Evolutionary conservation across 768 basidiomycete genomes (phyloP).

Genomic region (Nevesoporus exiguus): DNA sequence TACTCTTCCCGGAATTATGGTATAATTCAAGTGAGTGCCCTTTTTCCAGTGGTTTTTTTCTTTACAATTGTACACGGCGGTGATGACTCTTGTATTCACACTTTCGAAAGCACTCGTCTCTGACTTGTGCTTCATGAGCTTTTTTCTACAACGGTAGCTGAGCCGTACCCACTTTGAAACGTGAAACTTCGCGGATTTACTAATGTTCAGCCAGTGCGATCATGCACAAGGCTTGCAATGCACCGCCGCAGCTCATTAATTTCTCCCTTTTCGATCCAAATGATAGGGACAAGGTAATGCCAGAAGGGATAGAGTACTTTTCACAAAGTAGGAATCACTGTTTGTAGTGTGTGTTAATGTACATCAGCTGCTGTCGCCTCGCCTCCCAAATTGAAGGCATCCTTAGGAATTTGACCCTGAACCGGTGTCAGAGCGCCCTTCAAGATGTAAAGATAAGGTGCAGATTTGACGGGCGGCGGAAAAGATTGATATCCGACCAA

Average conservation of each 20-base stretch:
- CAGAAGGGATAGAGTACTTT: background rate
- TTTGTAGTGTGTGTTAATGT: slow-evolving; percentile 4
- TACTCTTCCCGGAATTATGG: too few species aligned
- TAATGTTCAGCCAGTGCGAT: slow-evolving; percentile 6
- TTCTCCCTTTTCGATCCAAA: background rate
- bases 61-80: slow-evolving; percentile 21
- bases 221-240: background rate
- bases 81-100: slow-evolving; percentile 72
- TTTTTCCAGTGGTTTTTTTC: background rate
- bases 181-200: background rate
- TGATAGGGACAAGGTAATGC: background rate
- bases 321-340: background rate
- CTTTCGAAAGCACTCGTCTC: slow-evolving; percentile 55
- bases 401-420: slow-evolving; percentile 82
- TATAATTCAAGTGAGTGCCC: slow-evolving; percentile 17
- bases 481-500: slow-evolving; percentile 68
- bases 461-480: slow-evolving; percentile 73
- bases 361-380: background rate
- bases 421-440: slow-evolving; percentile 81
- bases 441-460: slow-evolving; percentile 76
- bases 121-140: slow-evolving; percentile 47
- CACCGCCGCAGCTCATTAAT: background rate
- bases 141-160: slow-evolving; percentile 86
- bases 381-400: slow-evolving; percentile 68
- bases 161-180: slow-evolving; percentile 33